These are phyloP conservation scores for Neonectria hederae DNA, from an alignment of 2,329 filamentous ascomycete genomes.

Conservation along the genomic window DNA sequence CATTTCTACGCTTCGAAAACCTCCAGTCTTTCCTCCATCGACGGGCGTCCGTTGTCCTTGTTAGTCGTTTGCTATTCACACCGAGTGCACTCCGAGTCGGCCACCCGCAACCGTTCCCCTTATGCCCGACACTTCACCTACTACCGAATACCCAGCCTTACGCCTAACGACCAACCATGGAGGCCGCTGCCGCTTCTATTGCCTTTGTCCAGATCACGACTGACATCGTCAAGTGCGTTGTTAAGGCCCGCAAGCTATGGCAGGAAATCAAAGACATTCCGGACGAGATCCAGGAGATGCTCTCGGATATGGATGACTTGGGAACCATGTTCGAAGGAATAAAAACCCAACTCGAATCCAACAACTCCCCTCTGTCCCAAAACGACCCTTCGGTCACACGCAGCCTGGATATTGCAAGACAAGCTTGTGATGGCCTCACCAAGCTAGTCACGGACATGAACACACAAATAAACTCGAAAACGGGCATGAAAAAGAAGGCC, in stretches of 20 bases:
- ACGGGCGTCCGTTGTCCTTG: not conserved
- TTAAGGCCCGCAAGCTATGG: constrained; percentile 38
- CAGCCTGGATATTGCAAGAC: constrained; percentile 21
- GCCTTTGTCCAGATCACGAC: constrained; percentile 39
- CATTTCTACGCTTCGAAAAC: not conserved
- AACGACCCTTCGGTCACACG: constrained; percentile 6
- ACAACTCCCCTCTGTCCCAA: constrained; percentile 5
- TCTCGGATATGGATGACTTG: constrained; percentile 30
- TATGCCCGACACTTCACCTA: not conserved
- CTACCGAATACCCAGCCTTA: not conserved
- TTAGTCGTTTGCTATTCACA: not conserved
- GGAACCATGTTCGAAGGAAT: constrained; percentile 30
- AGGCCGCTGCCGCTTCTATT: constrained; percentile 34
- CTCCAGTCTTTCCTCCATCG: not conserved
- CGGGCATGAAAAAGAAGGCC: constrained; percentile 27
- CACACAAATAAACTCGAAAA: constrained; percentile 24
- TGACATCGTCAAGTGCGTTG: constrained; percentile 32
- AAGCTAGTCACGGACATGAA: constrained; percentile 27
- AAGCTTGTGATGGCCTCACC: constrained; percentile 27
- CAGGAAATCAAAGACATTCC: constrained; percentile 39
- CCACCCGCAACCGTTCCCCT: not conserved
- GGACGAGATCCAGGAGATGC: constrained; percentile 29
- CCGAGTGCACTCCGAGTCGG: not conserved
- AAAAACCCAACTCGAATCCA: constrained; percentile 24
- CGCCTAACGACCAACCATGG: constrained; percentile 22